Percentiles rank a stretch among this genome's conserved stretches.
Conservation (phyloP, 257 asterid genomes). For the Nicotiana obtusifolia region DNA sequence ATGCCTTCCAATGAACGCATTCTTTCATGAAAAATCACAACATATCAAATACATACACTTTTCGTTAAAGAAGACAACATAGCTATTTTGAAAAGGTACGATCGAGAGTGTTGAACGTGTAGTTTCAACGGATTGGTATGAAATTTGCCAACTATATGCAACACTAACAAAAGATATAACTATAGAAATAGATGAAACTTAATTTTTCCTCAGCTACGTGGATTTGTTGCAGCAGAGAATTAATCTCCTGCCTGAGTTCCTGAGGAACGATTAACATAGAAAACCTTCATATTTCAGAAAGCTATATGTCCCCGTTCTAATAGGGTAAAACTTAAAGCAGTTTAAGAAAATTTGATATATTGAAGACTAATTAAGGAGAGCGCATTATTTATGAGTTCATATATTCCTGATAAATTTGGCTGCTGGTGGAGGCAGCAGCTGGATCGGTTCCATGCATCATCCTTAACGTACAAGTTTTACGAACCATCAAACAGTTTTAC, state of each 20-base stretch:
- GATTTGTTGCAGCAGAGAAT: conserved; percentile 9
- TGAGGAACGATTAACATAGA: background rate
- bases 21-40: background rate
- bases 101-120: too few relatives aligned
- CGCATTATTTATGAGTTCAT: background rate
- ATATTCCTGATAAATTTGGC: background rate
- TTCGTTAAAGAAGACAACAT: background rate
- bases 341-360: background rate
- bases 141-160: background rate
- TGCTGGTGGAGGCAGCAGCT: background rate
- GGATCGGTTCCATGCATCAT: conserved; percentile 4
- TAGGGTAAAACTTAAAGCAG: background rate
- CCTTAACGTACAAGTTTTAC: background rate
- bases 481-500: background rate
- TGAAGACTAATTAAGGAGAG: background rate
- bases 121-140: background rate
- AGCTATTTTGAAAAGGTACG: background rate
- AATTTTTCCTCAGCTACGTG: conserved; percentile 15
- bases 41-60: background rate
- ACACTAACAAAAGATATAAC: background rate
- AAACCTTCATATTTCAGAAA: background rate
- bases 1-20: background rate
- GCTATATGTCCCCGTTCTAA: background rate
- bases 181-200: background rate
- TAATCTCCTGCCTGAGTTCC: conserved; percentile 14